Evolutionary conservation across 148 eudicot species (phyloP).

Genomic region (Chenopodium album): DNA sequence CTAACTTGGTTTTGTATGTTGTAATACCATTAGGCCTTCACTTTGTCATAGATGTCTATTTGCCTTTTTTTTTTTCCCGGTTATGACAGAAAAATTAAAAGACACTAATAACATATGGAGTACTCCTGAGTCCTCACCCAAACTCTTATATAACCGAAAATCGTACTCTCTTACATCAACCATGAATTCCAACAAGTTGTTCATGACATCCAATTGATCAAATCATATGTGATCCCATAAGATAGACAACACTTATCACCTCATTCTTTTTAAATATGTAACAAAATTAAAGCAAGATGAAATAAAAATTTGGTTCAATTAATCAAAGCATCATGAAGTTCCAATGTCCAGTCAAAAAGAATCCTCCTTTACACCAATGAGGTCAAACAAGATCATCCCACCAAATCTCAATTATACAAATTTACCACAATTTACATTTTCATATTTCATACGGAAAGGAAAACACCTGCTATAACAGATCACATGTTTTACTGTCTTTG

Average conservation of each 20-base stretch:
- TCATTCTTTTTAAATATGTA: no score
- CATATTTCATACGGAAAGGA: not conserved
- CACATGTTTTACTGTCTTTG: constrained; percentile 27
- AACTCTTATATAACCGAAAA: no score
- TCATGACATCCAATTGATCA: not conserved
- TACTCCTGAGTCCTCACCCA: no score
- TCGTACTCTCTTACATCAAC: not conserved
- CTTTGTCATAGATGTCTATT: no score
- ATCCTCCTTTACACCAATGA: not conserved
- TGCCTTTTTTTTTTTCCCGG: no score
- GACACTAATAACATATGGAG: no score
- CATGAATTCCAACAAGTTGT: not conserved
- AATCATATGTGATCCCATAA: not conserved
- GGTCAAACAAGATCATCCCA: constrained; percentile 28
- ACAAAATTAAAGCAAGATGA: not conserved
- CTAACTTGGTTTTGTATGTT: no score
- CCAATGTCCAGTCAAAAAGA: constrained; percentile 25
- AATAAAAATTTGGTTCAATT: not conserved
- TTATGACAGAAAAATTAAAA: no score
- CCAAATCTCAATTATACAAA: constrained; percentile 19
- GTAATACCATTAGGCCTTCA: no score
- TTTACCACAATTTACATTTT: not conserved
- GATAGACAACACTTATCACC: not conserved
- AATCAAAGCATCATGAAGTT: constrained; percentile 12
- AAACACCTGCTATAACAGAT: constrained; percentile 6